Conservation (phyloP, 768 basidiomycete species). For the Polyporus arcularius region DNA sequence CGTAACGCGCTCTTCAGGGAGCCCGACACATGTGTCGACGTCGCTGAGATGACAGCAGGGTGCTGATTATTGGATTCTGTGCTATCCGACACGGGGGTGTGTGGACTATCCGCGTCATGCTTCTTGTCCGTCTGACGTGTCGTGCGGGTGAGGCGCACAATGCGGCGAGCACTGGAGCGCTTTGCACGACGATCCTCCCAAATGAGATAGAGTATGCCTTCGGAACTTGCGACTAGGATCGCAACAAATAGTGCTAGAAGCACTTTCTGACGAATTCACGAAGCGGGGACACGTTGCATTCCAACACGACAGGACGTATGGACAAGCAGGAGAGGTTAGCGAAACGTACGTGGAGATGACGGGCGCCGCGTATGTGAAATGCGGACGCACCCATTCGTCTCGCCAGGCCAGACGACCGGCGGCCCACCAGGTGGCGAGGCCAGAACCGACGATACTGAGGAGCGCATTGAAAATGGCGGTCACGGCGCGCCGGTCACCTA, state of each 20-base stretch:
- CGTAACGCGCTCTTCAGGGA: not conserved
- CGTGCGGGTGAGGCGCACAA: conserved; percentile 21
- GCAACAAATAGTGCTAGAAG: conserved; percentile 63
- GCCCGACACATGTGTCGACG: not conserved
- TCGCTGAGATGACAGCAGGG: not conserved
- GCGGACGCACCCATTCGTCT: conserved; percentile 69
- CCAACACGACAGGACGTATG: not conserved
- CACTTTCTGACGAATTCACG: conserved; percentile 39
- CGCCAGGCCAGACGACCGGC: conserved; percentile 63
- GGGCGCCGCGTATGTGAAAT: conserved; percentile 6
- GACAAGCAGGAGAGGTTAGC: not conserved
- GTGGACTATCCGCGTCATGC: not conserved
- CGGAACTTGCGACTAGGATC: conserved; percentile 68
- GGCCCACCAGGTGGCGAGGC: conserved; percentile 73
- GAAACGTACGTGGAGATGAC: not conserved
- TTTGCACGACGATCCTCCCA: conserved; percentile 63
- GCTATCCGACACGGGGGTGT: not conserved
- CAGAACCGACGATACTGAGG: conserved; percentile 67
- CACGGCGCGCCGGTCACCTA: conserved; percentile 64
- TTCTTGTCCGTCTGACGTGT: not conserved
- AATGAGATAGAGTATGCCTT: conserved; percentile 70
- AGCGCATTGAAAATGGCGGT: conserved; percentile 71
- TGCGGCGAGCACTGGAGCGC: conserved; percentile 19
- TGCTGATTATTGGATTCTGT: not conserved
- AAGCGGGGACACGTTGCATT: not conserved